A percentile compares a stretch with the other conserved stretches of the same genome.
These are phyloP conservation scores for Chlamydomonas asymmetrica DNA, from an alignment of 139 green algal species.

Conservation along the genomic window DNA sequence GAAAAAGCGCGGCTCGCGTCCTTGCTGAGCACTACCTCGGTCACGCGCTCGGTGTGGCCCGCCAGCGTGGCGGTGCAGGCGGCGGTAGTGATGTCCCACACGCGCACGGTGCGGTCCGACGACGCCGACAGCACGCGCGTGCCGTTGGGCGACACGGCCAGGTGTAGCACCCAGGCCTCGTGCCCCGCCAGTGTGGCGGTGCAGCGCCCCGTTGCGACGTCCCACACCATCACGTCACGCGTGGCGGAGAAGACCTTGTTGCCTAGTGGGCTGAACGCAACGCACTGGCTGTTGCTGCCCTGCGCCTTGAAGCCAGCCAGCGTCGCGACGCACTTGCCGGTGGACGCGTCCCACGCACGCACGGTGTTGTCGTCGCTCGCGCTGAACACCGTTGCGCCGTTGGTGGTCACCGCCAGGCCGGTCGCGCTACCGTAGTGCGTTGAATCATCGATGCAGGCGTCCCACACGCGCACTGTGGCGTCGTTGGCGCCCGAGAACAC, in stretches of 20 bases:
- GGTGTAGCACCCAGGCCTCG: no score
- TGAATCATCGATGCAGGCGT: background rate
- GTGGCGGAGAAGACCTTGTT: constrained; percentile 15
- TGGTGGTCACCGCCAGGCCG: constrained; percentile 15
- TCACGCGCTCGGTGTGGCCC: no score
- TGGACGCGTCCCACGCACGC: constrained; percentile 12
- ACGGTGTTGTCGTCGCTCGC: constrained; percentile 18
- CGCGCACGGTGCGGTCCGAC: no score
- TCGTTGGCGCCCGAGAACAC: background rate
- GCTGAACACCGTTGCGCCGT: background rate
- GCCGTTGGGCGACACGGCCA: no score
- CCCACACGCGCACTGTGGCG: no score
- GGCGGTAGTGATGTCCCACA: no score
- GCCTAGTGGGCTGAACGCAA: constrained; percentile 12
- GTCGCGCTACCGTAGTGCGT: background rate
- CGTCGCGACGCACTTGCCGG: constrained; percentile 5
- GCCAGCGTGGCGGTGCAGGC: no score
- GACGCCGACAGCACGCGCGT: no score
- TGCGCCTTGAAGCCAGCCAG: constrained; percentile 13
- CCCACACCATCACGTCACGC: constrained; percentile 23
- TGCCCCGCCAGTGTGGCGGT: no score
- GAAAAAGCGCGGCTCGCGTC: no score
- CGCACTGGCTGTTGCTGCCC: background rate
- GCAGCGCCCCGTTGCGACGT: constrained; percentile 8
- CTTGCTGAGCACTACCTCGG: no score